Percentiles rank a stretch among this genome's conserved stretches.
Conservation (phyloP, 2,329 filamentous ascomycete genomes). For the Westerdykella ornata region DNA sequence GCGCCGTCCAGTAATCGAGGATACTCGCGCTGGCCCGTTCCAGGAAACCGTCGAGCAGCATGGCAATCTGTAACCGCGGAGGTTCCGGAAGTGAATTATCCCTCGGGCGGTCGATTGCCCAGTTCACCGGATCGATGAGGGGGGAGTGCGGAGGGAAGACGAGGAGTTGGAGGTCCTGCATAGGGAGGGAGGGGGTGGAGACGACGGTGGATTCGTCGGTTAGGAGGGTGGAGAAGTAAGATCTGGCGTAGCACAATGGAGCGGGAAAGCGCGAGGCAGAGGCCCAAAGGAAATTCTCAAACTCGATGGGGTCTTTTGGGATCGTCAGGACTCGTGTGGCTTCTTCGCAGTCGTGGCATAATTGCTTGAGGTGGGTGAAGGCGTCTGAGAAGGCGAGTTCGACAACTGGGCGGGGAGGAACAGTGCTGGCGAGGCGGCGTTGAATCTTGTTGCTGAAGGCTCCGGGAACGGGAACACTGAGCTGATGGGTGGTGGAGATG, state of each 20-base stretch:
- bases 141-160: slow-evolving; percentile 61
- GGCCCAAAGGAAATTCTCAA: slow-evolving; percentile 60
- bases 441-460: slow-evolving; percentile 89
- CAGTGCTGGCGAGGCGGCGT: slow-evolving; percentile 83
- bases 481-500: slow-evolving; percentile 53
- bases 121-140: slow-evolving; percentile 66
- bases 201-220: slow-evolving; percentile 60
- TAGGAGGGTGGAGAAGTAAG: slow-evolving; percentile 68
- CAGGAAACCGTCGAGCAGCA: slow-evolving; percentile 52
- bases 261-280: slow-evolving; percentile 76
- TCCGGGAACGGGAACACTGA: slow-evolving; percentile 62
- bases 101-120: slow-evolving; percentile 57
- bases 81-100: slow-evolving; percentile 54
- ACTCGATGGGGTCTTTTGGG: slow-evolving; percentile 29
- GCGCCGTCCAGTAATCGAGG: slow-evolving; percentile 72
- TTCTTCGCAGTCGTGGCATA: slow-evolving; percentile 67
- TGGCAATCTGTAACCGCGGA: slow-evolving; percentile 63
- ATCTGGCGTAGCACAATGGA: slow-evolving; percentile 75
- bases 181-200: slow-evolving; percentile 66
- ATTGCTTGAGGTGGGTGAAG: slow-evolving; percentile 58
- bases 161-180: slow-evolving; percentile 72
- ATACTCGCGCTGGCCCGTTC: slow-evolving; percentile 59
- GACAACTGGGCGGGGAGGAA: slow-evolving; percentile 86
- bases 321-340: slow-evolving; percentile 31
- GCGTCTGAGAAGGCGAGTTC: slow-evolving; percentile 67